Evolutionary conservation across 2,329 filamentous ascomycete species (phyloP), one percentile per base, ranked within the genome.

Genomic region (Nemania sp.): DNA sequence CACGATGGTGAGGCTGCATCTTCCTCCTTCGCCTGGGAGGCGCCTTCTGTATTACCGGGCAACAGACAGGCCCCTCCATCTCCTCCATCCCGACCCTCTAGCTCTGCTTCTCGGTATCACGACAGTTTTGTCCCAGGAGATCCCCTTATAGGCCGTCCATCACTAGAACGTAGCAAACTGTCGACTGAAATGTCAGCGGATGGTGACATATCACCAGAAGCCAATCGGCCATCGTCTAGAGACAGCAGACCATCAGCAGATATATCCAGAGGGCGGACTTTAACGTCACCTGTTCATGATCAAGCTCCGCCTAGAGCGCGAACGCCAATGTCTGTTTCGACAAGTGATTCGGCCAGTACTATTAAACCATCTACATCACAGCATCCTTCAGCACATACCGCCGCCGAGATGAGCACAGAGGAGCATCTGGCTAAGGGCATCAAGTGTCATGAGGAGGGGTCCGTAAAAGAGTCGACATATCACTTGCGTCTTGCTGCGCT

Each of bases 351-450:
- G 3, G 79, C 81, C 12, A 85, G 82, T 67, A 86, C 83, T 0
- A 77, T 84, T 21, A 82, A 79, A 51, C 72, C 78, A 34, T 72
- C 78, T 13, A 81, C 75, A 18, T 77, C 77, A 18, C 70, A 71
- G 50, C 72, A 76, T 69, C 79, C 83, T 37, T 74, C 79, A 65
- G 78, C 83, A 12, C 83, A 85, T 6, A 83, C 84, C 4, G 80
- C 85, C 43, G 83, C 86, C 2, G 90, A 92, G 34, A 87, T 92
- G 71, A 89, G 90, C 2, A 83, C 91, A 0, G 93, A 98, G 67
- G 90, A 98, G 61, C 94, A 99, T 73, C 85, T 98, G 47, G 84
- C 89, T 29, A 95, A 94, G 77, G 95, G 92, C 9, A 95, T 99
- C 59, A 88, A 91, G 63, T 89, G 92, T 61, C 95, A 99, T 72